Base-by-base conservation (phyloP, 2,329 filamentous ascomycete genomes). In the Xylogone sp. region DNA sequence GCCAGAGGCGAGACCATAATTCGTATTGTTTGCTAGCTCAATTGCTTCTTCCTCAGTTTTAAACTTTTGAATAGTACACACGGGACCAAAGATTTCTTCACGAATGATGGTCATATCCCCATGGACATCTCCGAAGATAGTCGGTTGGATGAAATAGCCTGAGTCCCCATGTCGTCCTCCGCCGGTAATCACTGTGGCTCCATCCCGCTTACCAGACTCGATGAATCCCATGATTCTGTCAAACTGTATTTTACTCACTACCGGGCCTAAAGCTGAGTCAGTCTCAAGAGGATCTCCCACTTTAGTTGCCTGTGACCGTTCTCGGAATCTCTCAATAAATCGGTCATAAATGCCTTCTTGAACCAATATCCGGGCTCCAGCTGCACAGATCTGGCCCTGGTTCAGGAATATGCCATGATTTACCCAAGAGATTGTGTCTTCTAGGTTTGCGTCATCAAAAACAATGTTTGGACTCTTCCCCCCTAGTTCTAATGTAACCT, bases 31-130 rank as follows among this genome's bases (percentile, higher is more conserved):
- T 53, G 75, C 82, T 48, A 80, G 68, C 59, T 73, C 71, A 69
- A 87, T 79, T 56, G 76, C 81, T 44, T 87, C 84, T 42, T 80
- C 83, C 69, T 83, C 78, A 64, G 74, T 79, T 71, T 79, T 81
- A 75, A 87, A 87, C 70, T 86, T 86, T 69, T 79, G 74, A 65
- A 87, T 81, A 57, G 79, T 74, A 73, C 81, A 84, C 53, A 87
- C 84, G 43, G 84, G 84, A 53, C 84, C 84, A 67, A 87, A 87
- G 69, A 87, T 86, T 68, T 87, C 83, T 67, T 87, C 82, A 68
- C 84, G 77, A 63, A 83, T 76, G 62, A 87, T 86, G 75, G 82
- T 84, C 82, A 86, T 86, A 68, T 86, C 76, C 54, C 81, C 76
- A 50, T 73, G 78, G 56, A 86, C 83, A 64, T 83, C 79, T 63